Evolutionary conservation across 2,329 filamentous ascomycete species (phyloP), one percentile per base, ranked within the genome.

Genomic region (Claviceps maximensis): DNA sequence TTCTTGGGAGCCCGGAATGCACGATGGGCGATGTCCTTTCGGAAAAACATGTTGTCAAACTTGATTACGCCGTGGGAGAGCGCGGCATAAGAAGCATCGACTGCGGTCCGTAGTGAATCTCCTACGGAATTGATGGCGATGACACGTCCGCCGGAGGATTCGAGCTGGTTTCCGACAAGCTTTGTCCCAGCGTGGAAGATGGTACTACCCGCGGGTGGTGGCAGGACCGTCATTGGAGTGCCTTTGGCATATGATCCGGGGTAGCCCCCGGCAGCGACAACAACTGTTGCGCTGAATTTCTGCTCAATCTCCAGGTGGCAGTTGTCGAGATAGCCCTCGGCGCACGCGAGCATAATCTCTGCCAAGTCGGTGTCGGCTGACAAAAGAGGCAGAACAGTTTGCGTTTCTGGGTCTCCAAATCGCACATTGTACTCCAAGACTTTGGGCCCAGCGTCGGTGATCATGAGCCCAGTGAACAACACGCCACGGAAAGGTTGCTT

Each of bases 131-230:
- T 95, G n/a, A 89, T 83, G 17, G 91, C 90, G 63, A 98, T 95
- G 36, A 98, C 93, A 54, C 93, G 83, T 1, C 93, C 93, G 47
- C 93, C 93, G 0, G 86, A 79, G 0, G 89, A 91, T 63, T 83
- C 77, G 21, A 97, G 74, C 57, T 82, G 74, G 19, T 71, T 73
- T 38, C 81, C 72, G 10, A 78, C 73, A 17, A 88, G 66, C 41
- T 77, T 77, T 2, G 93, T 98, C 29, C 93, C 93, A 5, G 93
- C 93, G 65, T 98, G 93, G 80, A 98, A 98, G 57, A 96, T 80
- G 57, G 86, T 82, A 50, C 67, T 67, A n/a, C 70, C 74, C 2
- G 67, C 58, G 50, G 69, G 74, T 52, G 71, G 71, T 23, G 65
- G 60, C 19, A 67, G 63, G 12, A 85, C 72, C 50, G 65, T 68